Evolutionary conservation across 2,329 filamentous ascomycete species (phyloP).

Genomic region (Fusarium nurragi): DNA sequence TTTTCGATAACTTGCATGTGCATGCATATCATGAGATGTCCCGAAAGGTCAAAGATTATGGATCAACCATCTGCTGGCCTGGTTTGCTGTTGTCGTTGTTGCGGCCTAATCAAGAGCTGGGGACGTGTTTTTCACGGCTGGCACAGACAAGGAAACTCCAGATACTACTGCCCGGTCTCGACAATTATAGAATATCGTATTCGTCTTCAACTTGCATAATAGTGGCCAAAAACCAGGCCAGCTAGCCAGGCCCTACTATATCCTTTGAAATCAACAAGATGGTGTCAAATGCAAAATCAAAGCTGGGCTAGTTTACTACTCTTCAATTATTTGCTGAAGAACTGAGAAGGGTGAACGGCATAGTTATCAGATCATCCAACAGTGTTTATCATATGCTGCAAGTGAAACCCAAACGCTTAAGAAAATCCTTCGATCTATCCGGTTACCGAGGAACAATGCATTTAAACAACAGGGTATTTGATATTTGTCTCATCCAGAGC

Average conservation of each 20-base stretch:
- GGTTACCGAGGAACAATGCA: constrained; percentile 10
- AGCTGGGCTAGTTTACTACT: background rate
- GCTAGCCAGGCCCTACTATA: background rate
- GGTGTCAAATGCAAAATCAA: background rate
- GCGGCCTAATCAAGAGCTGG: background rate
- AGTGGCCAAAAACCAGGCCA: background rate
- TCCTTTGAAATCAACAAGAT: constrained; percentile 14
- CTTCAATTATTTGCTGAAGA: background rate
- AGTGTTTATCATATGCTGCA: background rate
- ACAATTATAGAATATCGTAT: background rate
- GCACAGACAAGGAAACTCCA: background rate
- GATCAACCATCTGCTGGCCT: background rate
- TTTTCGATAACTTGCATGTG: background rate
- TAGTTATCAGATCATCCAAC: background rate
- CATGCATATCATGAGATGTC: background rate
- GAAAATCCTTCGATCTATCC: background rate
- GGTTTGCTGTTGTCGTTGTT: background rate
- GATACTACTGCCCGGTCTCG: background rate
- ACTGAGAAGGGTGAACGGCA: background rate
- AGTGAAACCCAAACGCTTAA: background rate
- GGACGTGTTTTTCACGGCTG: background rate
- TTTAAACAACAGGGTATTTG: background rate
- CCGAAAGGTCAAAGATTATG: background rate
- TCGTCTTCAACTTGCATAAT: background rate
- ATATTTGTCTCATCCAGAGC: constrained; percentile 3